These are phyloP conservation scores for Apiospora koreana DNA, from an alignment of 2,329 filamentous ascomycete species.

Conservation along the genomic window DNA sequence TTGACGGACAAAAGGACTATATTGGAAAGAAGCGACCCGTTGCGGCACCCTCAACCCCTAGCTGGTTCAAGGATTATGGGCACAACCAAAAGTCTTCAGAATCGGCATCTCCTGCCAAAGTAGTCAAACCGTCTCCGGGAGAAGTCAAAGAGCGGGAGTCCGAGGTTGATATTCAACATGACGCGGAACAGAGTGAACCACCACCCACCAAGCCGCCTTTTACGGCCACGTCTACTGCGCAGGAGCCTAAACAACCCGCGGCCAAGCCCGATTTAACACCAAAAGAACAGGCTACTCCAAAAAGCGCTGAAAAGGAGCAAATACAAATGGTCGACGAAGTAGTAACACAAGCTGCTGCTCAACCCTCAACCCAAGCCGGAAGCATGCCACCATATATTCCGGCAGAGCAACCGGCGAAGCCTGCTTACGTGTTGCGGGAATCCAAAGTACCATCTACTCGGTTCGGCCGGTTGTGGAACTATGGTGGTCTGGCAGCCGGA, in stretches of 20 bases:
- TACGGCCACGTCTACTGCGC: not conserved
- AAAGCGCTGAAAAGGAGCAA: conserved; percentile 23
- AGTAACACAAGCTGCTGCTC: conserved; percentile 25
- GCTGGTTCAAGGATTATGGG: conserved; percentile 37
- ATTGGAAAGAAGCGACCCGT: conserved; percentile 22
- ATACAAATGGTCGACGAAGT: conserved; percentile 26
- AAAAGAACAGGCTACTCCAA: not conserved
- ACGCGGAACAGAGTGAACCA: not conserved
- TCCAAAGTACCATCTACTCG: conserved; percentile 89
- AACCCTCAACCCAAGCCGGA: conserved; percentile 15
- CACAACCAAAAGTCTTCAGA: conserved; percentile 24
- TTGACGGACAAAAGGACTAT: conserved; percentile 33
- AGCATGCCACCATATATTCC: conserved; percentile 15
- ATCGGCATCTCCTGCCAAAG: conserved; percentile 10
- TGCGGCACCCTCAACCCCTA: conserved; percentile 24
- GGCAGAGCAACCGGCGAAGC: conserved; percentile 20
- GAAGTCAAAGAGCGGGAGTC: too few relatives aligned
- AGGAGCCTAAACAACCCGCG: not conserved
- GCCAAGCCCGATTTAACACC: not conserved
- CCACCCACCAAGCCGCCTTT: not conserved
- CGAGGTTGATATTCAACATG: not conserved
- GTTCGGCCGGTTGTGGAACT: conserved; percentile 89
- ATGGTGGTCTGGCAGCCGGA: conserved; percentile 86
- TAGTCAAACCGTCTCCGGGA: conserved; percentile 6
- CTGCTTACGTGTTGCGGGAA: conserved; percentile 73